A percentile compares a stretch with the other conserved stretches of the same genome.
These are phyloP conservation scores for Aaosphaeria arxii DNA, from an alignment of 2,329 filamentous ascomycete species.

Conservation along the genomic window DNA sequence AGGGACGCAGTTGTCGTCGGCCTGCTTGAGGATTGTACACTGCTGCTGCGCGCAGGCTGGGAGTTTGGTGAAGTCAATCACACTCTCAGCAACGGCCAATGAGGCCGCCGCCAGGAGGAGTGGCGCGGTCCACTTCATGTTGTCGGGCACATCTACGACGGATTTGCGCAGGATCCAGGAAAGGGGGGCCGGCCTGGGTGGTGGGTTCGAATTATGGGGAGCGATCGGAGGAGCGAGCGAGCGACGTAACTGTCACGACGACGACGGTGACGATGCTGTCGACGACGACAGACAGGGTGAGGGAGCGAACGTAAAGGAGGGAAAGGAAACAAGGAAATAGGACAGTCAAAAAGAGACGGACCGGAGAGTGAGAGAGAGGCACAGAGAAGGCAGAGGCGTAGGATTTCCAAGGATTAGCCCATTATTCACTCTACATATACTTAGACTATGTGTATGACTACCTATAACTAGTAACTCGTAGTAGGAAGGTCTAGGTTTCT, in stretches of 20 bases:
- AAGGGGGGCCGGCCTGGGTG: no score
- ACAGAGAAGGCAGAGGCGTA: no score
- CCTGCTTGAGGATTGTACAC: conserved; percentile 39
- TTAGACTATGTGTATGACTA: no score
- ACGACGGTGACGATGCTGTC: not conserved
- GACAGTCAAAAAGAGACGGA: not conserved
- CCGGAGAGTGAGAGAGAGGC: not conserved
- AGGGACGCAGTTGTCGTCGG: conserved; percentile 69
- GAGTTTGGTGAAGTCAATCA: conserved; percentile 27
- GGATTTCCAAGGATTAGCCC: no score
- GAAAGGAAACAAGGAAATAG: not conserved
- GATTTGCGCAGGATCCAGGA: no score
- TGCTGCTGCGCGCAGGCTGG: conserved; percentile 32
- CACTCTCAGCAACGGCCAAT: conserved; percentile 3
- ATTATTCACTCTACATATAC: no score
- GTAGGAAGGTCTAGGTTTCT: no score
- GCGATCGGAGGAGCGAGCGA: not conserved
- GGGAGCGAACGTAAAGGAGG: not conserved
- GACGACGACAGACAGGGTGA: not conserved
- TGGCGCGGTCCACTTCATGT: conserved; percentile 1
- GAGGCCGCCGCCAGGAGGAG: not conserved
- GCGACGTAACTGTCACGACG: not conserved
- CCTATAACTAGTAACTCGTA: no score
- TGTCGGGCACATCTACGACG: conserved; percentile 1
- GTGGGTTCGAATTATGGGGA: not conserved